These are phyloP conservation scores for Neospora caninum DNA, from an alignment of 169 alveolate genomes.

Conservation along the genomic window DNA sequence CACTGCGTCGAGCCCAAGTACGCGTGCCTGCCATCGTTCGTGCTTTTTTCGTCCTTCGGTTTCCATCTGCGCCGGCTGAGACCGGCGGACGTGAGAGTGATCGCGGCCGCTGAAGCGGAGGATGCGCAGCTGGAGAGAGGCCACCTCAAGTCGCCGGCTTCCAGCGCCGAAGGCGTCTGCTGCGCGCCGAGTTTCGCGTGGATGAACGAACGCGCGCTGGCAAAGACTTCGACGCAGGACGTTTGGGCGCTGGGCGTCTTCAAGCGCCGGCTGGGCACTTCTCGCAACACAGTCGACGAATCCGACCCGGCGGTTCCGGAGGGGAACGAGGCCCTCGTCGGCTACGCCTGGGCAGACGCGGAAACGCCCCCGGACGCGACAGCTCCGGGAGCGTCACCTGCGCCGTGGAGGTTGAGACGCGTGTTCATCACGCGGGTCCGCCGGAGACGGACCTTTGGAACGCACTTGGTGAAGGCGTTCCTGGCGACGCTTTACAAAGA, in stretches of 20 bases:
- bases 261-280: background rate
- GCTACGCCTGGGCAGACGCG: constrained; percentile 28
- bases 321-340: background rate
- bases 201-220: background rate
- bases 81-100: background rate
- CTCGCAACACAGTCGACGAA: background rate
- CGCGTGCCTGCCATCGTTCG: background rate
- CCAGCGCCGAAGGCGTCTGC: too few relatives aligned
- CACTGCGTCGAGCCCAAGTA: background rate
- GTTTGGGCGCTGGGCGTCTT: background rate
- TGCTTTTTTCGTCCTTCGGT: background rate
- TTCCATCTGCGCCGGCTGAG: background rate
- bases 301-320: background rate
- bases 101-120: background rate
- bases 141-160: background rate
- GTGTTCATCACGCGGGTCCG: background rate
- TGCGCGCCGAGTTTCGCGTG: background rate
- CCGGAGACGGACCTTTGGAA: constrained; percentile 1
- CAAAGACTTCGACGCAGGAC: background rate
- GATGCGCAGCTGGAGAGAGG: background rate
- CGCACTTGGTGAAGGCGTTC: constrained; percentile 1
- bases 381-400: background rate
- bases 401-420: background rate
- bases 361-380: background rate
- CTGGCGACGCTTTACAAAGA: background rate